Evolutionary conservation across 169 alveolate genomes (phyloP), one percentile per base, ranked within the genome.

Genomic region (Plasmodium malariae): DNA sequence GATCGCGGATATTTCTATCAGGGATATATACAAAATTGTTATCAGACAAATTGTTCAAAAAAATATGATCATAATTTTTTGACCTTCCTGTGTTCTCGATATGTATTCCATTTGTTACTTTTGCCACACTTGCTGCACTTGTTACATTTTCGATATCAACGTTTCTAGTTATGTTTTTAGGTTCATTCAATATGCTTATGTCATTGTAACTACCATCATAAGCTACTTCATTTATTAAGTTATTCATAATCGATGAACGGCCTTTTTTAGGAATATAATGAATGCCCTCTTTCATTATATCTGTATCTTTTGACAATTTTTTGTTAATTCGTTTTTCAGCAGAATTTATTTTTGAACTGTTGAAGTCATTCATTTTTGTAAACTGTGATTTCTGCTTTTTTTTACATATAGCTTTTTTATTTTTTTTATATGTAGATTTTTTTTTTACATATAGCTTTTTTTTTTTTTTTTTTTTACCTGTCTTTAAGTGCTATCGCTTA

Each of bases 301-400:
- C 37, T 49, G 65, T 24, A 49, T 57, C 83, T 30, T 68, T 62
- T 32, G 74, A 67, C 40, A 55, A 30, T 62, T 78, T 78, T 9
- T 65, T 48, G 17, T 14, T 65, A 14, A 11, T n/a, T 26, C 9
- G 24, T 24, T 62, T 32, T 19, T 14, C 78, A 30, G 69, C 6
- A n/a, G 48, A 78, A 30, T 0, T 51, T 26, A 68, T 65, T 51
- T 78, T 63, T 54, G 51, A 48, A 37, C 57, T 63, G 34, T 11
- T 51, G 21, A 14, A 49, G 48, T 72, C 51, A 72, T 72, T 72
- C 86, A 72, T 72, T 28, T 69, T 37, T 49, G 70, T 17, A 32
- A 40, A n/a, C n/a, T n/a, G n/a, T n/a, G n/a, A n/a, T n/a, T 21
- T 72, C 30, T 19, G 51, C 14, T 51, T 11, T 48, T 17, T 24